Percentiles rank a stretch among this genome's conserved stretches.
These are phyloP conservation scores for Gracilaria vermiculophylla DNA, from an alignment of 23 red algal genomes.

Conservation along the genomic window DNA sequence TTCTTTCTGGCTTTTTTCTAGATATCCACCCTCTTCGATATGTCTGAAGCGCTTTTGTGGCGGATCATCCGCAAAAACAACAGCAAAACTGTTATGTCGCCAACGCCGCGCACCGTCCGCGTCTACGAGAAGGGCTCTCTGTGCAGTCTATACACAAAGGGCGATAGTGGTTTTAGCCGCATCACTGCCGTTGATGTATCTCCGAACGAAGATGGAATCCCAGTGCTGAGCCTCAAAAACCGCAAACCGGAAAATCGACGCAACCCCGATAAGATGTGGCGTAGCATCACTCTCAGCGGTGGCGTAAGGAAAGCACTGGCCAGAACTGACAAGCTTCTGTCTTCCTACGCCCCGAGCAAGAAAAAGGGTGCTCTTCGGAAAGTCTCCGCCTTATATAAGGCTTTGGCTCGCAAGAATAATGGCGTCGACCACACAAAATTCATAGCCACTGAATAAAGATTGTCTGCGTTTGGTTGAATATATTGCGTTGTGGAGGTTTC, in stretches of 20 bases:
- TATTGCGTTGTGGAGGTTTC: too few relatives aligned
- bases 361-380: constrained; percentile 43
- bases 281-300: constrained; percentile 31
- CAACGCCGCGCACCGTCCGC: constrained; percentile 9
- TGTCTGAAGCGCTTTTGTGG: constrained; percentile 66
- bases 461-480: background rate
- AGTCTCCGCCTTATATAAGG: constrained; percentile 39
- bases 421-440: constrained; percentile 38
- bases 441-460: constrained; percentile 39
- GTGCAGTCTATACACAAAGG: background rate
- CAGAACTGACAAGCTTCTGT: constrained; percentile 34
- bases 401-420: constrained; percentile 25
- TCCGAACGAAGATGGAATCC: constrained; percentile 58
- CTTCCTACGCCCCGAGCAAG: background rate
- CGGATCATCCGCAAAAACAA: constrained; percentile 35
- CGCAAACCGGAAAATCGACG: constrained; percentile 20
- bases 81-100: constrained; percentile 10
- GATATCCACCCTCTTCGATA: background rate
- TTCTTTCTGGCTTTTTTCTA: too few relatives aligned
- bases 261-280: constrained; percentile 69
- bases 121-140: constrained; percentile 53
- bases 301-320: constrained; percentile 49
- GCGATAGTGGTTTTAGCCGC: constrained; percentile 40
- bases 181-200: constrained; percentile 51
- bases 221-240: constrained; percentile 48